Percentiles rank a stretch among this genome's conserved stretches.
These are phyloP conservation scores for Saturnispora saitoi DNA, from an alignment of 805 yeast species.

Conservation along the genomic window DNA sequence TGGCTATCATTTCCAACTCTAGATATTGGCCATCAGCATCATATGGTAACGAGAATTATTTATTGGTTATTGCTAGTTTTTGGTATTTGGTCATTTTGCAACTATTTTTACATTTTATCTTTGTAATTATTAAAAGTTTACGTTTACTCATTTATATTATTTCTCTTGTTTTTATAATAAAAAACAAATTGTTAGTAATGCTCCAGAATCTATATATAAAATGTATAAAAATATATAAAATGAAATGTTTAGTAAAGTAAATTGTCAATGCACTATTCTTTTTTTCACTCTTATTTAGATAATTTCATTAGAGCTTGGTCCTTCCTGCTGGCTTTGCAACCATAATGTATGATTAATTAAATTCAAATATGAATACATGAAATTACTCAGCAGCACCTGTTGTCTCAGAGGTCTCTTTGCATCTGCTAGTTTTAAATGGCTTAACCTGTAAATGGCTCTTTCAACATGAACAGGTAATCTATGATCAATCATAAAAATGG, in stretches of 20 bases:
- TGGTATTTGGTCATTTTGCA: constrained; percentile 36
- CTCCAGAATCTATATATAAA: not conserved
- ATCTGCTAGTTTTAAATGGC: constrained; percentile 90
- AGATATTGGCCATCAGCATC: not conserved
- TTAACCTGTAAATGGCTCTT: constrained; percentile 85
- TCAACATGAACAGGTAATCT: constrained; percentile 93
- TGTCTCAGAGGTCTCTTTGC: constrained; percentile 86
- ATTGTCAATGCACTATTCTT: not conserved
- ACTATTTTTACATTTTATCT: constrained; percentile 18
- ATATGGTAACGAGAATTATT: constrained; percentile 19
- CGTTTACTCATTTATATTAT: too few species aligned
- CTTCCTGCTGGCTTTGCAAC: constrained; percentile 50
- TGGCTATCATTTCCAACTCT: constrained; percentile 54
- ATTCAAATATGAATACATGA: constrained; percentile 95
- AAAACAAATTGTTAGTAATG: not conserved
- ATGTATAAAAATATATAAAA: not conserved
- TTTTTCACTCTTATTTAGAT: not conserved
- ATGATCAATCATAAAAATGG: constrained; percentile 71
- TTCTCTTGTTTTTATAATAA: not conserved
- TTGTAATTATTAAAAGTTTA: not conserved
- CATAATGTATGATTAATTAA: constrained; percentile 86
- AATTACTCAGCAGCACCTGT: constrained; percentile 87
- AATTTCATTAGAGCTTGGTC: constrained; percentile 10
- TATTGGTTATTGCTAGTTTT: constrained; percentile 34
- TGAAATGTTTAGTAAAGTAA: not conserved